Evolutionary conservation across 2,329 filamentous ascomycete species (phyloP).

Genomic region (Parasarocladium wereldwijsianum): DNA sequence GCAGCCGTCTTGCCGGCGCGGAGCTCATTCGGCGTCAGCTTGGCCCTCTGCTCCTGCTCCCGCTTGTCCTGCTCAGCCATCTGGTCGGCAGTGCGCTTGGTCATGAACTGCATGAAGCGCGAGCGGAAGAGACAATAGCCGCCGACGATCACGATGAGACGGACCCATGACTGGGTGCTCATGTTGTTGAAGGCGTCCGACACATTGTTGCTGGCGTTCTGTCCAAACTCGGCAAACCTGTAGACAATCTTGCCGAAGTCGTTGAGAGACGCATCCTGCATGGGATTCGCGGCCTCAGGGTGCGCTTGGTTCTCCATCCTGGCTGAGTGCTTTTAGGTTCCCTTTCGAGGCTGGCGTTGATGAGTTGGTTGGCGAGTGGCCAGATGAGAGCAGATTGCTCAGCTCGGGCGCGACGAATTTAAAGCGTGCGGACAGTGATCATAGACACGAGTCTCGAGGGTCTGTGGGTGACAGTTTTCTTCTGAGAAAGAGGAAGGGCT

Average conservation of each 20-base stretch:
- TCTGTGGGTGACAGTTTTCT: too few species aligned
- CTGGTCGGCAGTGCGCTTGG: constrained; percentile 46
- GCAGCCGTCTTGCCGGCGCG: constrained; percentile 30
- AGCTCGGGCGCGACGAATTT: too few species aligned
- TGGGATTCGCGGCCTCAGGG: too few species aligned
- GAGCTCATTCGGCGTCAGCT: constrained; percentile 50
- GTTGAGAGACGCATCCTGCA: constrained; percentile 16
- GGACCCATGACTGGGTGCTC: constrained; percentile 43
- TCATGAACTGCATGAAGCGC: constrained; percentile 55
- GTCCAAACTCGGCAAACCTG: constrained; percentile 19
- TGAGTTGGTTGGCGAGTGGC: too few species aligned
- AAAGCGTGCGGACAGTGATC: too few species aligned
- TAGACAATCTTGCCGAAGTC: constrained; percentile 17
- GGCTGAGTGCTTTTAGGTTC: too few species aligned
- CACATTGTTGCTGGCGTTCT: constrained; percentile 32
- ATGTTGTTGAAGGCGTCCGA: constrained; percentile 32
- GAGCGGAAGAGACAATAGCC: constrained; percentile 62
- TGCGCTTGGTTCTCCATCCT: too few species aligned
- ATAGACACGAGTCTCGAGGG: too few species aligned
- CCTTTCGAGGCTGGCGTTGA: too few species aligned
- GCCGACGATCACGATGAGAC: constrained; percentile 56
- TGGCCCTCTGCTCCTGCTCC: constrained; percentile 34
- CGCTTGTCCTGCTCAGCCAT: constrained; percentile 43
- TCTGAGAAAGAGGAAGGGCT: too few species aligned
- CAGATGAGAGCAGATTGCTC: too few species aligned